Conservation (phyloP, 177 flowering plant genomes). For the Vitis hybrid region DNA sequence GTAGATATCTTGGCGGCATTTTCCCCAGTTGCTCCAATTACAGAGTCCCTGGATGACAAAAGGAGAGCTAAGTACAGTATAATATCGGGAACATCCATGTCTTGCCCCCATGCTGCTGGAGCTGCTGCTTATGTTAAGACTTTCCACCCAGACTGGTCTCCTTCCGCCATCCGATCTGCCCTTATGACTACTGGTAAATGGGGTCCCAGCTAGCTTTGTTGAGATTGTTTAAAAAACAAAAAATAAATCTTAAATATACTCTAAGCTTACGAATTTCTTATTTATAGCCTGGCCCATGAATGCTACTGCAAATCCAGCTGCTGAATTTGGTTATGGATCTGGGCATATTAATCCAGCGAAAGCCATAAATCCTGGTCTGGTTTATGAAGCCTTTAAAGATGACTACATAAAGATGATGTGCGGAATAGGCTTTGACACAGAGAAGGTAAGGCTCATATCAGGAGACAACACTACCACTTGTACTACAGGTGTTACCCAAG, state of each 20-base stretch:
- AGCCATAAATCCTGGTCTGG: slow-evolving; percentile 38
- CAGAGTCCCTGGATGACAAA: neutral
- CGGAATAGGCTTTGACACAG: neutral
- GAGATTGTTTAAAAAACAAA: too few species aligned
- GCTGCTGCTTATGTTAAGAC: neutral
- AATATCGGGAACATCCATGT: slow-evolving; percentile 18
- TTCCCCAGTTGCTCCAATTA: slow-evolving; percentile 1
- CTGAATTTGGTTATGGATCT: slow-evolving; percentile 33
- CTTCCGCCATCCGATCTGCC: slow-evolving; percentile 10
- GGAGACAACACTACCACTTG: neutral
- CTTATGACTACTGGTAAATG: slow-evolving; percentile 28
- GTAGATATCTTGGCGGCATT: slow-evolving; percentile 19
- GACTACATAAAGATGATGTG: slow-evolving; percentile 35
- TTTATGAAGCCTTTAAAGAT: slow-evolving; percentile 20
- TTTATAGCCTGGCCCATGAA: slow-evolving; percentile 21
- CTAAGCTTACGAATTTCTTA: too few species aligned
- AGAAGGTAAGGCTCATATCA: slow-evolving; percentile 2
- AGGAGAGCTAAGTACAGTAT: slow-evolving; percentile 7
- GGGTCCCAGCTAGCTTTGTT: too few species aligned
- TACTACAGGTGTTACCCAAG: too few species aligned
- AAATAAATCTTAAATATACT: too few species aligned
- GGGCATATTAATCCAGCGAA: slow-evolving; percentile 33
- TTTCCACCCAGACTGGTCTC: too few species aligned
- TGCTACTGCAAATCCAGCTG: slow-evolving; percentile 4
- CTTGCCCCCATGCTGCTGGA: slow-evolving; percentile 21